Conservation (phyloP, 2,329 filamentous ascomycete species). For the Aspergillus brasiliensis region DNA sequence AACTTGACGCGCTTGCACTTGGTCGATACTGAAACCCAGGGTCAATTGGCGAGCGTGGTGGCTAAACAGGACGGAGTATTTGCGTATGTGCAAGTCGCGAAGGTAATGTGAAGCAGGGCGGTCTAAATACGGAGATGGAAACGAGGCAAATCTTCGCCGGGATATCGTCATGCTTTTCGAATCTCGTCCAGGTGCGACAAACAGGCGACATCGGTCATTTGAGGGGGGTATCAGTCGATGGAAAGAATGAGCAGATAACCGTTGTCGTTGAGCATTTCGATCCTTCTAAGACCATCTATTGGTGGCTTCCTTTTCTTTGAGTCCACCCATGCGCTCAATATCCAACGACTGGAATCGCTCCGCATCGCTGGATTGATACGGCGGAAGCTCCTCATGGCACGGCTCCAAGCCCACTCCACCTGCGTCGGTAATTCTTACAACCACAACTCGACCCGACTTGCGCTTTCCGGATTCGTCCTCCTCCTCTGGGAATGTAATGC, state of each 20-base stretch:
- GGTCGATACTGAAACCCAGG: not conserved
- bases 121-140: conserved; percentile 27
- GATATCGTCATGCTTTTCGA: conserved; percentile 37
- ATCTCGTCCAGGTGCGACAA: conserved; percentile 30
- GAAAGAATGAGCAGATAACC: conserved; percentile 6
- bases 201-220: conserved; percentile 11
- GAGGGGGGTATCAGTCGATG: conserved; percentile 15
- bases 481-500: conserved; percentile 96
- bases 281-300: conserved; percentile 38
- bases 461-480: conserved; percentile 75
- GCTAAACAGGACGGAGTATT: conserved; percentile 17
- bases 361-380: conserved; percentile 80
- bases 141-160: conserved; percentile 29
- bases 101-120: conserved; percentile 20
- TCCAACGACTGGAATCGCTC: conserved; percentile 90
- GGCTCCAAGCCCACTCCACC: conserved; percentile 86
- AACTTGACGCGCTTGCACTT: not conserved
- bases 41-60: conserved; percentile 10
- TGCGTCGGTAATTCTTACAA: conserved; percentile 87
- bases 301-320: conserved; percentile 78
- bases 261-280: conserved; percentile 2
- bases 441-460: conserved; percentile 83
- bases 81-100: conserved; percentile 37
- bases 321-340: conserved; percentile 87
- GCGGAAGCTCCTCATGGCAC: conserved; percentile 75